A percentile compares a stretch with the other conserved stretches of the same genome.
Conservation (phyloP, 2,329 filamentous ascomycete genomes). For the Helminthosporium solani region DNA sequence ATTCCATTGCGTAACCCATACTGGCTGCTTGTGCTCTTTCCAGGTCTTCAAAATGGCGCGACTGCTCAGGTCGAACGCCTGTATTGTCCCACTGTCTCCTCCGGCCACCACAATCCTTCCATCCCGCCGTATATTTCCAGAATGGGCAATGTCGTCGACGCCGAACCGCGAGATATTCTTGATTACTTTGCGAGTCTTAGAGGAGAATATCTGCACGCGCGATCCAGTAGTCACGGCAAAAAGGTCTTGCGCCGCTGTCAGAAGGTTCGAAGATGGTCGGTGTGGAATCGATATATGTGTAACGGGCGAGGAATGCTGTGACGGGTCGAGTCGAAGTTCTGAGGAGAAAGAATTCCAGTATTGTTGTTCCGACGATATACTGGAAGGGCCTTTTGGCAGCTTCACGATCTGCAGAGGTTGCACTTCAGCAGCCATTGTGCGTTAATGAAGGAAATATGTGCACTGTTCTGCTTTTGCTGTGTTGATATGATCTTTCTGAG, state of each 20-base stretch:
- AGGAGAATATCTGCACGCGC: slow-evolving; percentile 90
- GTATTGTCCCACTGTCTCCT: slow-evolving; percentile 87
- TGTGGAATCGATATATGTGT: slow-evolving; percentile 79
- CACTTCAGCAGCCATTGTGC: slow-evolving; percentile 79
- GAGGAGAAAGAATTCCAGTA: slow-evolving; percentile 98
- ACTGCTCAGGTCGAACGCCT: slow-evolving; percentile 90
- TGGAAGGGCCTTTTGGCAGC: slow-evolving; percentile 77
- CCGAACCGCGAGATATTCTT: slow-evolving; percentile 91
- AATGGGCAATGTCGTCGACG: slow-evolving; percentile 78
- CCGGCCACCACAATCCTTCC: slow-evolving; percentile 87
- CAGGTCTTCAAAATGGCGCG: slow-evolving; percentile 93
- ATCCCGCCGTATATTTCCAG: slow-evolving; percentile 84
- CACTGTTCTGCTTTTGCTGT: too few species aligned
- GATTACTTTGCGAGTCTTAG: slow-evolving; percentile 83
- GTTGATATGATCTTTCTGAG: too few species aligned
- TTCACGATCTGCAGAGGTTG: slow-evolving; percentile 77
- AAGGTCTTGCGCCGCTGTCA: slow-evolving; percentile 56
- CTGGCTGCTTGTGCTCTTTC: slow-evolving; percentile 90
- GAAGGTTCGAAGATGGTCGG: slow-evolving; percentile 44
- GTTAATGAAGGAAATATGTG: too few species aligned
- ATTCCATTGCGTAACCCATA: slow-evolving; percentile 91
- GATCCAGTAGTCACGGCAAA: slow-evolving; percentile 96
- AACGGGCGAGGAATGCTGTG: slow-evolving; percentile 84
- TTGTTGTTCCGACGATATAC: slow-evolving; percentile 84
- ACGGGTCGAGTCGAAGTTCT: slow-evolving; percentile 77